These are phyloP conservation scores for Phytophthora cajani DNA, from an alignment of 352 stramenopile species.

Conservation along the genomic window DNA sequence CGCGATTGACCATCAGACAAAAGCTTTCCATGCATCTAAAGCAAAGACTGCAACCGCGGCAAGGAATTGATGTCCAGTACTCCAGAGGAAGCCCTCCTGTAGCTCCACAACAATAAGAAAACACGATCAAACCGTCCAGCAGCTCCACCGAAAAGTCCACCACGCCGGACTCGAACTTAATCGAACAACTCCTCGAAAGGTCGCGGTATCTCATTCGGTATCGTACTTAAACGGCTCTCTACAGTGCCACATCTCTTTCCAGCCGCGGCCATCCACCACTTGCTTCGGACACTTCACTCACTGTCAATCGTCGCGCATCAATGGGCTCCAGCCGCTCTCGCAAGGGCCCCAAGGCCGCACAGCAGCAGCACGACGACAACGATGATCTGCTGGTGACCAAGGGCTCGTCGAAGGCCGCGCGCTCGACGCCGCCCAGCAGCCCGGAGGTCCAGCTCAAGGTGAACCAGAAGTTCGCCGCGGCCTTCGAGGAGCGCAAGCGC, in stretches of 20 bases:
- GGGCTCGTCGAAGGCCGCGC: constrained; percentile 7
- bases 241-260: not conserved
- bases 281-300: not conserved
- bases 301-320: not conserved
- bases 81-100: not conserved
- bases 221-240: not conserved
- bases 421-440: constrained; percentile 10
- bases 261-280: constrained; percentile 1
- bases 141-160: not conserved
- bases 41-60: not conserved
- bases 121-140: not conserved
- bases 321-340: not conserved
- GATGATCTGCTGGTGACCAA: constrained; percentile 54
- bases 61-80: not conserved
- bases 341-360: not conserved
- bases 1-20: not conserved
- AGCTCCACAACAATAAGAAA: not conserved
- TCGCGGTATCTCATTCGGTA: not conserved
- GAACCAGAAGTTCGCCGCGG: constrained; percentile 80
- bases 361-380: not conserved
- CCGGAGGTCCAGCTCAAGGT: constrained; percentile 63
- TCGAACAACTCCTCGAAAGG: not conserved
- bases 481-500: constrained; percentile 79
- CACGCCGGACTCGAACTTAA: not conserved
- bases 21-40: not conserved